Base-by-base conservation (phyloP, 495 filamentous ascomycete genomes). In the Trichoderma virens region DNA sequence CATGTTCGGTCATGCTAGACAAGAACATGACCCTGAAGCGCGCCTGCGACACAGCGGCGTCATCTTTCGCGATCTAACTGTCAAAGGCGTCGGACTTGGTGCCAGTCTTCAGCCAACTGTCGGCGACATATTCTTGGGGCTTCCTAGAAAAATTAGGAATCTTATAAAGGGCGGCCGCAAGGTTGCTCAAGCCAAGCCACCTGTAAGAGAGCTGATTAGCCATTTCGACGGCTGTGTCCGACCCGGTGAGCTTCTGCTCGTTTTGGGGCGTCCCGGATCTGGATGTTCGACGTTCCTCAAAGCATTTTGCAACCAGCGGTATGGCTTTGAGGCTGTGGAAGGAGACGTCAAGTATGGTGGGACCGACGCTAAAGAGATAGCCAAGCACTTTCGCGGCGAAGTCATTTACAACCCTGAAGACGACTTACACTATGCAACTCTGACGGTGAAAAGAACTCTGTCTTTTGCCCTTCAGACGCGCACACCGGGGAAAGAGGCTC, bases 231-330 rank as follows among this genome's bases (percentile, higher is more conserved):
- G 83, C 45, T 73, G 75, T 8, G 72, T 80, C 8, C 76, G 74
- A 23, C 73, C 74, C 23, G 74, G 77, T 18, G 78, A 83, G 65
- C 80, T 82, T 82, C 61, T 89, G 1, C 77, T 92, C 1, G 88
- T 92, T 0, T 78, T 92, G 54, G 89, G 89, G 4, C 76, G 86
- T 27, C 89, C 89, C 1, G 89, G 89, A 0, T 82, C 83, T 45
- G 89, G 89, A 13, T 92, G 89, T 66, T 85, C 86, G 0, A 90
- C 87, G 0, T 88, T 91, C 64, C 72, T 92, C 35, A 90, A 91
- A 65, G 79, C 83, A 0, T 76, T 91, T 47, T 86, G 84, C 13
- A 89, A 88, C 63, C 86, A 88, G 66, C 72, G 86, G 69, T 79
- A 75, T 35, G 87, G 85, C 0, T 91, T 85, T 68, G 83, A 85